A percentile compares a stretch with the other conserved stretches of the same genome.
Conservation (phyloP, 1,284 basidiomycete genomes). For the Pisolithus thermaeus region DNA sequence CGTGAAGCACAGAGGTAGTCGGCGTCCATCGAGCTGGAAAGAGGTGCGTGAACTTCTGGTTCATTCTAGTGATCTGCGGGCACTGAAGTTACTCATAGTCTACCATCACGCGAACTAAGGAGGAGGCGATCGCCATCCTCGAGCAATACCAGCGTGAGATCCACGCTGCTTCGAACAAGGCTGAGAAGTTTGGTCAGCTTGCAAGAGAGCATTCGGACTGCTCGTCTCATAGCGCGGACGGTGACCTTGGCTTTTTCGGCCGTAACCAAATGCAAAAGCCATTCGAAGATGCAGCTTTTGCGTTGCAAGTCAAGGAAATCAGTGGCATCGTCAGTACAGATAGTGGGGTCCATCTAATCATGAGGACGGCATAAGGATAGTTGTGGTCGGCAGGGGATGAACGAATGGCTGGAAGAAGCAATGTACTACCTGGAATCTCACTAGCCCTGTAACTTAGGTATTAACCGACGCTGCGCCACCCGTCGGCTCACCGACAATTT, state of each 20-base stretch:
- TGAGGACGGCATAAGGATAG: slow-evolving; percentile 69
- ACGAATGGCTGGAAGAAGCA: not conserved
- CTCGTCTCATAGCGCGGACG: slow-evolving; percentile 73
- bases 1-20: slow-evolving; percentile 86
- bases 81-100: slow-evolving; percentile 36
- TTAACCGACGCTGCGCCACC: not conserved
- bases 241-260: slow-evolving; percentile 86
- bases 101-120: slow-evolving; percentile 85
- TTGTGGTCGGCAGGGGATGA: not conserved
- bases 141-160: slow-evolving; percentile 59
- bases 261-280: slow-evolving; percentile 95
- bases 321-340: slow-evolving; percentile 88
- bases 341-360: slow-evolving; percentile 93
- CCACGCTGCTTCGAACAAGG: slow-evolving; percentile 38
- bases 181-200: slow-evolving; percentile 67
- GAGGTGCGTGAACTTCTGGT: slow-evolving; percentile 53
- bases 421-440: not conserved
- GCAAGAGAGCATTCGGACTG: slow-evolving; percentile 81
- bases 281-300: slow-evolving; percentile 91
- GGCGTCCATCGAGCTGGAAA: slow-evolving; percentile 90
- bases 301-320: slow-evolving; percentile 76
- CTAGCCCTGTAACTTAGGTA: not conserved
- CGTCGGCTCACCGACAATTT: no score
- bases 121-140: slow-evolving; percentile 82
- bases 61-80: not conserved